Evolutionary conservation across 306 rosid genomes (phyloP).

Genomic region (Trichosanthes cucumerina): DNA sequence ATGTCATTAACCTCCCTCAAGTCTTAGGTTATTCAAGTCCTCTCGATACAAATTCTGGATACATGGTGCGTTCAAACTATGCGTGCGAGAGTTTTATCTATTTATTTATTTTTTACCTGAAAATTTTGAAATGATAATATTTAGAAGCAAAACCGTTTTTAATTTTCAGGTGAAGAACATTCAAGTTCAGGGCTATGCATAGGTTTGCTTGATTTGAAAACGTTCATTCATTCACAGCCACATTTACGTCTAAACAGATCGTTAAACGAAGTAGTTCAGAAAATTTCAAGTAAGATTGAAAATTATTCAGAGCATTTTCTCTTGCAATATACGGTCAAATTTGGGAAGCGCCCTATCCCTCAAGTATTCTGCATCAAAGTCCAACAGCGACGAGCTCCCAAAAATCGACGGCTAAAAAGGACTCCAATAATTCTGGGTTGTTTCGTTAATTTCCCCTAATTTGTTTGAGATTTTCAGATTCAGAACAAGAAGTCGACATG

Average conservation of each 20-base stretch:
- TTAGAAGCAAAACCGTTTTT: background rate
- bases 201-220: background rate
- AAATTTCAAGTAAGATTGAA: background rate
- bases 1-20: too few relatives aligned
- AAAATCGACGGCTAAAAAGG: background rate
- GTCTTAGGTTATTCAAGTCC: too few relatives aligned
- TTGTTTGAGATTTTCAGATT: background rate
- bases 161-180: background rate
- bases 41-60: too few relatives aligned
- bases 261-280: background rate
- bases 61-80: too few relatives aligned
- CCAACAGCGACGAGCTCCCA: background rate
- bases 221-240: background rate
- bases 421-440: background rate
- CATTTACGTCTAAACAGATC: background rate
- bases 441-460: background rate
- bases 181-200: background rate
- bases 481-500: background rate
- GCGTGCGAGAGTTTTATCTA: too few relatives aligned
- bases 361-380: background rate
- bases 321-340: background rate
- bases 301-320: background rate
- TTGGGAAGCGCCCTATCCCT: slow-evolving; percentile 3
- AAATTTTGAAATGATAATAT: too few relatives aligned
- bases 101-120: too few relatives aligned